Evolutionary conservation across 257 asterid genomes (phyloP).

Genomic region (Nicotiana obtusifolia): DNA sequence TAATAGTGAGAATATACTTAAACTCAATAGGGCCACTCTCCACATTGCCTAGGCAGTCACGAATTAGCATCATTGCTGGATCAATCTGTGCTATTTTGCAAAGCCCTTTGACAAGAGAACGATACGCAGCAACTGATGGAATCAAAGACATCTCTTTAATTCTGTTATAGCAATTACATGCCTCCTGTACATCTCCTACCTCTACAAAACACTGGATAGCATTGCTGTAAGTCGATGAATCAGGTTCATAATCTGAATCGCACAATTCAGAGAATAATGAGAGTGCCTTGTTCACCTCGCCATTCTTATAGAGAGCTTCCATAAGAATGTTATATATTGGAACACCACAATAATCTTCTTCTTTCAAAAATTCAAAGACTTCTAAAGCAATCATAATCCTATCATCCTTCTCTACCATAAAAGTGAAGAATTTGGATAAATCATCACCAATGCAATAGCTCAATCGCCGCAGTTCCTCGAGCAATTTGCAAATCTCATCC

Average conservation of each 20-base stretch:
- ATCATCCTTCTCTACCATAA: slow-evolving; percentile 36
- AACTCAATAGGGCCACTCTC: slow-evolving; percentile 68
- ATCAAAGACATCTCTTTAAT: slow-evolving; percentile 45
- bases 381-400: slow-evolving; percentile 44
- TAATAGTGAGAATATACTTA: slow-evolving; percentile 61
- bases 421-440: slow-evolving; percentile 53
- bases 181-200: slow-evolving; percentile 56
- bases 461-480: slow-evolving; percentile 58
- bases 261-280: slow-evolving; percentile 53
- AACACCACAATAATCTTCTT: slow-evolving; percentile 30
- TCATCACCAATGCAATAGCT: slow-evolving; percentile 36
- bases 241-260: slow-evolving; percentile 40
- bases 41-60: slow-evolving; percentile 70
- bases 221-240: slow-evolving; percentile 47
- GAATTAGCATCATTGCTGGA: slow-evolving; percentile 68
- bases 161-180: slow-evolving; percentile 63
- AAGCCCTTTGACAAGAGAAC: slow-evolving; percentile 60
- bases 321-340: slow-evolving; percentile 60
- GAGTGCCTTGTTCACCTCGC: slow-evolving; percentile 58
- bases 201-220: slow-evolving; percentile 55
- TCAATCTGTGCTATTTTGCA: slow-evolving; percentile 63
- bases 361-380: slow-evolving; percentile 56
- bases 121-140: slow-evolving; percentile 64
- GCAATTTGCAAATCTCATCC: slow-evolving; percentile 59
- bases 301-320: slow-evolving; percentile 57